Conservation (phyloP, 306 rosid genomes). For the Cicer pinnatifidum region DNA sequence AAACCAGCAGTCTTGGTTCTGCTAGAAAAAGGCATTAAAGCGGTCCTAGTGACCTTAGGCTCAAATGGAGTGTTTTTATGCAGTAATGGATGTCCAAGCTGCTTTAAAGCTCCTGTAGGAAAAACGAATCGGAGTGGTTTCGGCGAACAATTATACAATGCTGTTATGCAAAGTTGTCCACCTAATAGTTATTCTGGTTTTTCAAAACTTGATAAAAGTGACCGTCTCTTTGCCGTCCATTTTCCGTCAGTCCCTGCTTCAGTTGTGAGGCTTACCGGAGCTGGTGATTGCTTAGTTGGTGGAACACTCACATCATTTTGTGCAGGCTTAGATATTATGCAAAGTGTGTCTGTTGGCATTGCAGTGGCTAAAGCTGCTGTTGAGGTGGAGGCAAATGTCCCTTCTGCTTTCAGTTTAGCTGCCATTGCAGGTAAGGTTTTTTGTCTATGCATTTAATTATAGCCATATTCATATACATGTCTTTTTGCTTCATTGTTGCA, state of each 20-base stretch:
- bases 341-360: slow-evolving; percentile 83
- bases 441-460: slow-evolving; percentile 30
- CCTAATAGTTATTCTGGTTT: slow-evolving; percentile 44
- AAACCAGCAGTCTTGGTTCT: slow-evolving; percentile 78
- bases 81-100: slow-evolving; percentile 61
- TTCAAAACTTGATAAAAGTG: slow-evolving; percentile 49
- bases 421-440: slow-evolving; percentile 60
- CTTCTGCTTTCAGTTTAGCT: slow-evolving; percentile 57
- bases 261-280: slow-evolving; percentile 81
- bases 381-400: slow-evolving; percentile 78
- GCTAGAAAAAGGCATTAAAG: slow-evolving; percentile 74
- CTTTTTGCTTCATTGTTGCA: slow-evolving; percentile 6
- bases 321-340: slow-evolving; percentile 79
- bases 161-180: slow-evolving; percentile 58
- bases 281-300: slow-evolving; percentile 97
- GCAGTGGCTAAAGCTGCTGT: slow-evolving; percentile 86
- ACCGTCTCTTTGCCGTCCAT: slow-evolving; percentile 70
- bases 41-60: slow-evolving; percentile 77
- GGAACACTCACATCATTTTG: slow-evolving; percentile 73
- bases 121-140: slow-evolving; percentile 44
- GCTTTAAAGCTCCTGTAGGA: slow-evolving; percentile 44
- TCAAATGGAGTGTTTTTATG: slow-evolving; percentile 75
- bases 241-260: slow-evolving; percentile 82
- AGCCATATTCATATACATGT: slow-evolving; percentile 37
- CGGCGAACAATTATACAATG: slow-evolving; percentile 49